phyloP scores from a whole-genome alignment of 2,329 filamentous ascomycete genomes.

The Nigrospora oryzae region DNA sequence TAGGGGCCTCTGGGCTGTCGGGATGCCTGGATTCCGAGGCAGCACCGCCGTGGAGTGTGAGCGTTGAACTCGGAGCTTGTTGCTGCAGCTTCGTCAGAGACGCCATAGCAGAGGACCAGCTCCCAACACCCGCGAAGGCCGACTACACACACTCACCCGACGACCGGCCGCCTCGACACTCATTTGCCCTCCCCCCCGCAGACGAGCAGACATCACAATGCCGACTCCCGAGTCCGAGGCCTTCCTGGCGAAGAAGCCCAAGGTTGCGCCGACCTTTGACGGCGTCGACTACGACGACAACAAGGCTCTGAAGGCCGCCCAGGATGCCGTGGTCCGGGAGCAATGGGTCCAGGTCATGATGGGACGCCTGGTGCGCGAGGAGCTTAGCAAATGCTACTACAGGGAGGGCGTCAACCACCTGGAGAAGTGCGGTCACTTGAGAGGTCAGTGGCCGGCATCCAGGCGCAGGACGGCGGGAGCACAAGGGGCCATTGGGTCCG shows the following conservation, averaged over 20 bases:
- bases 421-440: constrained; percentile 74
- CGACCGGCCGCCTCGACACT: not conserved
- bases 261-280: constrained; percentile 74
- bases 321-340: constrained; percentile 74
- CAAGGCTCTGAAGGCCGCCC: constrained; percentile 70
- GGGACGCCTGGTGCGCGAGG: constrained; percentile 72
- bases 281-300: constrained; percentile 83
- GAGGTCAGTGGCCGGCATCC: constrained; percentile 52
- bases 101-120: too few relatives aligned
- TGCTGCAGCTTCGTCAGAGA: too few relatives aligned
- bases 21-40: too few relatives aligned
- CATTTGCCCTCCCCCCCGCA: not conserved
- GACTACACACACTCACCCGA: constrained; percentile 1
- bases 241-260: constrained; percentile 79
- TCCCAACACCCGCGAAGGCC: too few relatives aligned
- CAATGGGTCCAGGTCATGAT: constrained; percentile 90
- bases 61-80: too few relatives aligned
- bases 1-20: too few relatives aligned
- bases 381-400: constrained; percentile 80
- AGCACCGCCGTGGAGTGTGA: too few relatives aligned
- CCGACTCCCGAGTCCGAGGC: constrained; percentile 75
- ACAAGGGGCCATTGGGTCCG: too few relatives aligned
- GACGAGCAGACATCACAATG: constrained; percentile 39
- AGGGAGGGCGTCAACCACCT: constrained; percentile 79
- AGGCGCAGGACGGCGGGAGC: too few relatives aligned